Evolutionary conservation across 495 filamentous ascomycete species (phyloP), one percentile per base, ranked within the genome.

Genomic region (Podospora tetraspora): DNA sequence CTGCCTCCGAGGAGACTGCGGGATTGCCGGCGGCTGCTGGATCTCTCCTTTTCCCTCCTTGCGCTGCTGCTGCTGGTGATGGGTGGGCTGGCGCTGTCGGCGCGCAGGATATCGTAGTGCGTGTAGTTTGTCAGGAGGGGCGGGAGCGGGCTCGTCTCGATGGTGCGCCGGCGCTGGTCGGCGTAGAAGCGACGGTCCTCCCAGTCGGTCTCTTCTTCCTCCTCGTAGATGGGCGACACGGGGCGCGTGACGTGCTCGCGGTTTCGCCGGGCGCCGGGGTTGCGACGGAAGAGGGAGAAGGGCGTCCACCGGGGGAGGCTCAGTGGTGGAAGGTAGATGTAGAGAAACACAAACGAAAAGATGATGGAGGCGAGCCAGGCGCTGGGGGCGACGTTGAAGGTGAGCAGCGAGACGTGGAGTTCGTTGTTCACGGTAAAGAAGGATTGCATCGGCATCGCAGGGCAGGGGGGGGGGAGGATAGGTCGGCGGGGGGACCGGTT

Each of bases 341-440:
- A 83, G 64, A 80, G 70, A 57, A 84, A 84, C 65, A 83, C 69
- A 65, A 90, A 77, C 21, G 81, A 71, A 60, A 87, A 74, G 64
- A 85, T 71, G 68, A 88, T 78, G 56, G 77, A 75, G 24, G 75
- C 80, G 69, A 88, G 72, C 71, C 81, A 84, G 66, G 84, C 82
- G 72, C 82, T 82, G 16, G 84, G 84, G 29, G 83, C 82, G 74
- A 87, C 81, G 66, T 78, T 79, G 61, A 87, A 73, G 73, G 82
- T 84, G 66, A 87, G 68, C 58, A 87, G 78, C 59, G 84, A 79
- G 70, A 84, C 78, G 76, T 84, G 78, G 8, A 65, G 25, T 59
- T 65, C 56, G 78, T 82, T 86, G 73, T 86, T 78, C 68, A 87
- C 77, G 34, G 82, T 82, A 69, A 87, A 74, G 71, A 84, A 75